Conservation (phyloP, 257 asterid genomes). For the Sherardia arvensis region DNA sequence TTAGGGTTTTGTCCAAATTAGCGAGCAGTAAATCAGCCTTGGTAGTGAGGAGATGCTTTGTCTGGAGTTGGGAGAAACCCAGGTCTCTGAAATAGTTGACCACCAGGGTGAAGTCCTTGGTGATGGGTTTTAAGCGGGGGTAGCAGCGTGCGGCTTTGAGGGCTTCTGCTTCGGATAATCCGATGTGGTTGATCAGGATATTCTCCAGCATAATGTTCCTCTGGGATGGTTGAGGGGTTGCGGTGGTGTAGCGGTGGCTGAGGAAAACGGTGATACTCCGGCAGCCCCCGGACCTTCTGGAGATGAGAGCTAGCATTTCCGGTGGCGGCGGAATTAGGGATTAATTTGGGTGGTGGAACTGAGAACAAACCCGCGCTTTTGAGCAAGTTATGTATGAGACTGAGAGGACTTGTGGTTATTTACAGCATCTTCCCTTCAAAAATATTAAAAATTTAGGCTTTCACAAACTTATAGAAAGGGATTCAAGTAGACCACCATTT, state of each 20-base stretch:
- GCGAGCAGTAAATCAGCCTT: constrained; percentile 7
- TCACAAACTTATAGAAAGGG: too few species aligned
- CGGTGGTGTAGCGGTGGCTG: neutral
- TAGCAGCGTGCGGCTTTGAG: constrained; percentile 1
- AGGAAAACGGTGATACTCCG: neutral
- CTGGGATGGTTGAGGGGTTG: neutral
- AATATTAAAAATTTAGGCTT: too few species aligned
- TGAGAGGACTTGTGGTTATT: too few species aligned
- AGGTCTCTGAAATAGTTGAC: constrained; percentile 13
- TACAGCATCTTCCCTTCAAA: too few species aligned
- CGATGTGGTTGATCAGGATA: constrained; percentile 14
- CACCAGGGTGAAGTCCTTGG: constrained; percentile 8
- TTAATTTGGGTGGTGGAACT: neutral
- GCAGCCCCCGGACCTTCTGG: neutral
- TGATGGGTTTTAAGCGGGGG: neutral
- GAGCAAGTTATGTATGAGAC: too few species aligned
- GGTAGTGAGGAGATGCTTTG: constrained; percentile 4
- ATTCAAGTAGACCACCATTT: too few species aligned
- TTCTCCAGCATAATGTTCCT: neutral
- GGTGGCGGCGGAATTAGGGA: neutral
- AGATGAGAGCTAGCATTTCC: neutral
- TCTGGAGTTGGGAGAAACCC: constrained; percentile 16
- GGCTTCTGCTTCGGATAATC: constrained; percentile 17
- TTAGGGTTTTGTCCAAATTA: constrained; percentile 15
- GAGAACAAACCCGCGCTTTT: neutral